These are phyloP conservation scores for Sordaria brevicollis DNA, from an alignment of 495 filamentous ascomycete genomes.

Conservation along the genomic window DNA sequence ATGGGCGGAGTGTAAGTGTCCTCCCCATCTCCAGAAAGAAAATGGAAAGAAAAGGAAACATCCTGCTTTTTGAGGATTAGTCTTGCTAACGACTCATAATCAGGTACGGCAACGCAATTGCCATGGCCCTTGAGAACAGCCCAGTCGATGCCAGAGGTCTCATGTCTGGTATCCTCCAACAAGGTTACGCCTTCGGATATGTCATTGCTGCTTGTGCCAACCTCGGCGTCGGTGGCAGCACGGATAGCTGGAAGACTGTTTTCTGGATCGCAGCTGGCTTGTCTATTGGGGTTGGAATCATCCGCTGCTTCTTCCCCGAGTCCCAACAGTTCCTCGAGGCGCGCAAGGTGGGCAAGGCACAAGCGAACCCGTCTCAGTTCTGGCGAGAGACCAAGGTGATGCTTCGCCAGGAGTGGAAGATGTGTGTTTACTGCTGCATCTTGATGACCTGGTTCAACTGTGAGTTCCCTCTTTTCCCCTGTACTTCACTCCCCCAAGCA, in stretches of 20 bases:
- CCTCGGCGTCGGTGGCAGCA: constrained; percentile 48
- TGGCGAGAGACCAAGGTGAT: constrained; percentile 53
- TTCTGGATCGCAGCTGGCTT: constrained; percentile 50
- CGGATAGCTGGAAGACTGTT: constrained; percentile 52
- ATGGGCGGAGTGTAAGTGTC: constrained; percentile 59
- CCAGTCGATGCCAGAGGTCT: constrained; percentile 59
- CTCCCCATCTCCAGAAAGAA: too few relatives aligned
- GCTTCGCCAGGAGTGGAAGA: constrained; percentile 57
- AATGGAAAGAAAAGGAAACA: background rate
- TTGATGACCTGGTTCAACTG: constrained; percentile 60
- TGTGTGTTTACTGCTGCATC: constrained; percentile 59
- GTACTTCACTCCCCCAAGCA: background rate
- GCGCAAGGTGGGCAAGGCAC: constrained; percentile 40
- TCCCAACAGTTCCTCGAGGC: constrained; percentile 60
- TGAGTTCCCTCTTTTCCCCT: background rate
- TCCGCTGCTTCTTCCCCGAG: constrained; percentile 59
- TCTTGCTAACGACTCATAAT: background rate
- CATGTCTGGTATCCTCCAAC: constrained; percentile 69
- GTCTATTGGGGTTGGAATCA: constrained; percentile 51
- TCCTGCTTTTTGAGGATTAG: background rate
- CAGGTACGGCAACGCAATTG: constrained; percentile 64
- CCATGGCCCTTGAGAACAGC: constrained; percentile 71
- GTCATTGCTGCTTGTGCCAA: constrained; percentile 62
- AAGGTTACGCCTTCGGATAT: constrained; percentile 69
- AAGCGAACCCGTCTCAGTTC: constrained; percentile 41